Conservation (phyloP, 352 stramenopile genomes). For the Globisporangium rhizosaccharum region DNA sequence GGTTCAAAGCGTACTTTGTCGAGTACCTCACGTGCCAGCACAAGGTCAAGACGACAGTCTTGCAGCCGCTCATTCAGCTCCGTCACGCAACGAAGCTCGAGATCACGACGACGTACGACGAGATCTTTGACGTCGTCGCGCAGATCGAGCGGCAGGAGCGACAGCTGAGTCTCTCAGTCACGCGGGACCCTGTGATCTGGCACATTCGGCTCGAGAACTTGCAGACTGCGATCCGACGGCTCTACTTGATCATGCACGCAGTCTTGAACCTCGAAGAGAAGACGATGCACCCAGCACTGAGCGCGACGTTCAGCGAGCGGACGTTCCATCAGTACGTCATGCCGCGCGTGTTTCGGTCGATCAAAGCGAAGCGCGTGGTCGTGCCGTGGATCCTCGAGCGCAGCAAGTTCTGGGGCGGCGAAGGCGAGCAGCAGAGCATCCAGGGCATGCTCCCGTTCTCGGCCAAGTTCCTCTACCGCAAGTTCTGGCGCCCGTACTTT, state of each 20-base stretch:
- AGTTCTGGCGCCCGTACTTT: conserved; percentile 82
- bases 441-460: conserved; percentile 70
- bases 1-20: conserved; percentile 75
- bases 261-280: conserved; percentile 77
- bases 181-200: conserved; percentile 37
- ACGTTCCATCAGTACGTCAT: conserved; percentile 74
- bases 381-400: conserved; percentile 83
- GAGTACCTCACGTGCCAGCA: conserved; percentile 69
- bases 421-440: conserved; percentile 60
- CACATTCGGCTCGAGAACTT: conserved; percentile 55
- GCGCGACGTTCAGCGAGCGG: conserved; percentile 56
- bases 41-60: conserved; percentile 52
- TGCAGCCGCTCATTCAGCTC: conserved; percentile 53
- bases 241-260: conserved; percentile 61
- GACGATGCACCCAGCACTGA: conserved; percentile 52
- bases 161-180: conserved; percentile 31
- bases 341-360: conserved; percentile 67
- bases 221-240: conserved; percentile 54
- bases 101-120: conserved; percentile 58
- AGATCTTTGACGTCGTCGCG: conserved; percentile 49
- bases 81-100: conserved; percentile 49
- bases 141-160: conserved; percentile 56
- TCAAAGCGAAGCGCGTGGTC: conserved; percentile 75
- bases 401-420: conserved; percentile 79
- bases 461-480: conserved; percentile 75